Conservation (phyloP, 441 rosid species). For the Erodium trifolium region DNA sequence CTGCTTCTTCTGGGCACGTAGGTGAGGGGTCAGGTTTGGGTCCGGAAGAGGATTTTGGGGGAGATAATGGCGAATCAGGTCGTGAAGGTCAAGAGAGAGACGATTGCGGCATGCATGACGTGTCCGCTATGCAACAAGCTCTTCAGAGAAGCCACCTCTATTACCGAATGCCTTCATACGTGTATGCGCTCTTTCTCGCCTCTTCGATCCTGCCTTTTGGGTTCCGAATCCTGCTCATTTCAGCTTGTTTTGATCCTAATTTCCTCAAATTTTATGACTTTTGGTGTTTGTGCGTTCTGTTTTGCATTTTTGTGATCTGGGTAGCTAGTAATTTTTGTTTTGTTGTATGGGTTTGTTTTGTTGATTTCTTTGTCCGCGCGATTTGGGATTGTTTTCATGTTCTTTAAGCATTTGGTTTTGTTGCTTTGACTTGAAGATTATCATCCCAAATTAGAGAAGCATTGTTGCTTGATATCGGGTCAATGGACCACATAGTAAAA, state of each 20-base stretch:
- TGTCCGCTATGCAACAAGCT: conserved; percentile 65
- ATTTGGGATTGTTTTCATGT: neutral
- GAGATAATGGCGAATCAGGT: conserved; percentile 41
- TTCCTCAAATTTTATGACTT: neutral
- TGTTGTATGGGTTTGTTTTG: neutral
- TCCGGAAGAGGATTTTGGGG: neutral
- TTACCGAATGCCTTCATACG: conserved; percentile 85
- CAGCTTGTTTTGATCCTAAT: neutral
- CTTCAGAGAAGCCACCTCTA: conserved; percentile 67
- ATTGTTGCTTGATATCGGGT: neutral
- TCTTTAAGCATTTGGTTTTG: neutral
- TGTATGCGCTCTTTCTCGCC: conserved; percentile 37
- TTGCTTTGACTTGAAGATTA: neutral
- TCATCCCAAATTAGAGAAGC: neutral
- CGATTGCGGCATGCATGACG: conserved; percentile 64
- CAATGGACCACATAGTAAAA: neutral
- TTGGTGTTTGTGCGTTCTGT: too few species aligned
- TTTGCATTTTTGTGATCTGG: neutral
- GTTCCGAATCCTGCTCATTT: neutral
- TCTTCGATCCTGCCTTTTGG: neutral
- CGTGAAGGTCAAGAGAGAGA: conserved; percentile 61
- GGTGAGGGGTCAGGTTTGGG: too few species aligned
- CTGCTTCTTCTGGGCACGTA: neutral
- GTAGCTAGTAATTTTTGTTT: neutral
- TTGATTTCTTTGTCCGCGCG: neutral